Base-by-base conservation (phyloP, 2,329 filamentous ascomycete species). In the Malbranchea cinnamomea region DNA sequence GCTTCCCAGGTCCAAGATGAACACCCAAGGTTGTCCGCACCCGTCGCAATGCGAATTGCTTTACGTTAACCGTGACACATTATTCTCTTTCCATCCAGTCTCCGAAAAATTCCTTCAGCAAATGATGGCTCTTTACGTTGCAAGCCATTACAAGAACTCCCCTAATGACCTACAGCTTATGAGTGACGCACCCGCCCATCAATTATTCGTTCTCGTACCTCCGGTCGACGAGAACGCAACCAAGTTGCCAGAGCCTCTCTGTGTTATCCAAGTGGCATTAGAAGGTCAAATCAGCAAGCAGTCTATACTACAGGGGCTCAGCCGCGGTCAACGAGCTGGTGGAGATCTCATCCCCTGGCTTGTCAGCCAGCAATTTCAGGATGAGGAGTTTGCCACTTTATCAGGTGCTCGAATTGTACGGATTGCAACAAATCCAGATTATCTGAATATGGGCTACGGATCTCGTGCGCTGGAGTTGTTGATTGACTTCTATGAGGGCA, bases 141-240 rank as follows among this genome's bases (percentile, higher is more conserved):
- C 89, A 16, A 92, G 83, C 43, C 84, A 93, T 55, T 94, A 98
- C 65, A 95, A 95, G 57, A 98, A 98, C 57, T 83, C 85, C 0
- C 89, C 89, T 0, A 92, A 98, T 46, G 89, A 98, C 47, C 67
- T 98, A n/a, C 89, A 95, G 53, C 70, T 98, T 34, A 92, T 98
- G 83, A 93, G 83, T 37, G 89, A 98, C 55, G 89, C 89, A 1
- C 89, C 89, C 1, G 87, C 89, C 1, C 89, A 98, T 55, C 85
- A 95, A 52, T 70, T 98, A 5, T 98, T 89, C 46, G 89, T 95
- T 6, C 71, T 98, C 14, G 83, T 92, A 2, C 79, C 85, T 2
- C 87, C 89, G 0, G 74, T 87, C 10, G 67, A 78, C 3, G 80
- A 87, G 41, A 71, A 76, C 31, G 74, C 74, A 31, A 75, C 76